Percentiles rank a stretch among this genome's conserved stretches.
These are phyloP conservation scores for sorghum (Sorghum bicolor) DNA, from an alignment of 176 grass and related monocot species.

Conservation along the genomic window Sorghum_bicolor_NCBIv3 NC_012872.2:74124501-74125000, in stretches of 20 bases:
- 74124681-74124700: slow-evolving; percentile 51
- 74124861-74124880: too few relatives aligned
- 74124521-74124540: neutral
- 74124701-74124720: slow-evolving; percentile 76
- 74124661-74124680: slow-evolving; percentile 70
- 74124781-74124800: neutral
- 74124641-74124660: slow-evolving; percentile 39
- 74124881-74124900: too few relatives aligned
- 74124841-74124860: too few relatives aligned
- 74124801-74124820: neutral
- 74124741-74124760: slow-evolving; percentile 64
- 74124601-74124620: slow-evolving; percentile 49
- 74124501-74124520: neutral
- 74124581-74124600: neutral
- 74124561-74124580: neutral
- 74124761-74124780: slow-evolving; percentile 1
- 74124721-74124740: slow-evolving; percentile 60
- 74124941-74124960: too few relatives aligned
- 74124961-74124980: too few relatives aligned
- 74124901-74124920: too few relatives aligned
- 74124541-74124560: too few relatives aligned
- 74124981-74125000: too few relatives aligned
- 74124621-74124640: slow-evolving; percentile 48
- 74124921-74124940: too few relatives aligned
- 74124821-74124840: too few relatives aligned